These are phyloP conservation scores for Dryas octopetala DNA, from an alignment of 306 rosid genomes.

Conservation along the genomic window DNA sequence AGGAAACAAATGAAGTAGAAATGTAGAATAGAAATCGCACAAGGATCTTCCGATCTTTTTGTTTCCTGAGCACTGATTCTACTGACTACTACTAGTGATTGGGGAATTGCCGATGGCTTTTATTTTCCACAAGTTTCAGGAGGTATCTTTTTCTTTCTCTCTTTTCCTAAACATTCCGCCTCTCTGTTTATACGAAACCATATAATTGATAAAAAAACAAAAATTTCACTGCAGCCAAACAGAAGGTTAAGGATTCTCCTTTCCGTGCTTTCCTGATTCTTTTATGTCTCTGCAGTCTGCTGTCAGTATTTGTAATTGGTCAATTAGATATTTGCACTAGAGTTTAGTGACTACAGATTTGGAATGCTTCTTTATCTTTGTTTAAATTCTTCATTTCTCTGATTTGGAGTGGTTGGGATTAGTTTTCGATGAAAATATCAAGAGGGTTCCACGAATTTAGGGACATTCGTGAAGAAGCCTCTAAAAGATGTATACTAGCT, in stretches of 20 bases:
- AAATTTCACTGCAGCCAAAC: too few species aligned
- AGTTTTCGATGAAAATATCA: too few species aligned
- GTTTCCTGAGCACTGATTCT: neutral
- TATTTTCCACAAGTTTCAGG: constrained; percentile 81
- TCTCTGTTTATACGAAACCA: neutral
- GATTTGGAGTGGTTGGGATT: too few species aligned
- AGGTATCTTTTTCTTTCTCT: constrained; percentile 41
- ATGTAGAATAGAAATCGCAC: too few species aligned
- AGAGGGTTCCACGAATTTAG: neutral
- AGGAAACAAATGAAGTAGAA: too few species aligned
- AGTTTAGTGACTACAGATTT: neutral
- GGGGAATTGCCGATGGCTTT: constrained; percentile 43
- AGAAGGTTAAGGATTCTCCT: neutral
- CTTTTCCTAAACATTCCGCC: neutral
- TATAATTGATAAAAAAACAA: too few species aligned
- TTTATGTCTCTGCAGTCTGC: neutral
- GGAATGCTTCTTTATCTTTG: too few species aligned
- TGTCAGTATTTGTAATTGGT: neutral
- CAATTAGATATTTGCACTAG: neutral
- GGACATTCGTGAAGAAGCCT: neutral
- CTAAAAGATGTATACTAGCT: neutral
- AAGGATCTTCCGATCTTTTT: constrained; percentile 4
- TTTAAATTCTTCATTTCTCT: too few species aligned
- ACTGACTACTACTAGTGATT: neutral
- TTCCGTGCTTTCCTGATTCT: neutral